Base-by-base conservation (phyloP, 495 filamentous ascomycete species). In the Recurvomyces mirabilis region DNA sequence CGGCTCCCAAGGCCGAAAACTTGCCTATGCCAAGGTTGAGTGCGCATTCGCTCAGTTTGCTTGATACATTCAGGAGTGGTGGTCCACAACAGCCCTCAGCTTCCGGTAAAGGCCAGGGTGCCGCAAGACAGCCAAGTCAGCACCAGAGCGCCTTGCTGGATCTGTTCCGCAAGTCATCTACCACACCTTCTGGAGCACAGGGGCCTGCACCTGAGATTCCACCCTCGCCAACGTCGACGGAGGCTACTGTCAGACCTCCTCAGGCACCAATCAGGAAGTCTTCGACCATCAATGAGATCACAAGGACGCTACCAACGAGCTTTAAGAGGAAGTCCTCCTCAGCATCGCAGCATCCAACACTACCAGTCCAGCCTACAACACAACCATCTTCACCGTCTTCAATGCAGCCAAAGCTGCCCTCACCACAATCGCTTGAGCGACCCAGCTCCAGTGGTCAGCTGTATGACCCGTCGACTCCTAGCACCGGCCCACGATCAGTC, bases 11-110 rank as follows among this genome's bases (percentile, higher is more conserved):
- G 49, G 71, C 78, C 28, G 74, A 67, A 54, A 71, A 74, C 37
- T 54, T 75, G 19, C 75, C 73, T 10, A 63, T 71, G 28, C 79
- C 76, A 5, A 75, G 79, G 52, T 67, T 86, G 29, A 81, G 38
- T 14, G 45, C 48, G 9, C 63, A 65, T 42, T 43, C 55, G 0
- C 35, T 63, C 24, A 47, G 42, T 18, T 41, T 65, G 28, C 49
- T 65, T 13, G 56, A 61, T 46, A 50, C 60, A 3, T 64, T 64
- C 49, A 65, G 49, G 26, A 28, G 28, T 17, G 32, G 32, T 14
- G 28, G 21, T 15, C 43, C 32, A 15, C 59, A 41, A 39, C 26
- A 35, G 9, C 20, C 31, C 14, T 15, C 41, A 2, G 9, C 32
- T n/a, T 20, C 4, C 21, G 11, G 36, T 17, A 5, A 24, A 30